These are phyloP conservation scores for Coemansia sp. DNA, from an alignment of 192 early-diverging fungal genomes.

Conservation along the genomic window DNA sequence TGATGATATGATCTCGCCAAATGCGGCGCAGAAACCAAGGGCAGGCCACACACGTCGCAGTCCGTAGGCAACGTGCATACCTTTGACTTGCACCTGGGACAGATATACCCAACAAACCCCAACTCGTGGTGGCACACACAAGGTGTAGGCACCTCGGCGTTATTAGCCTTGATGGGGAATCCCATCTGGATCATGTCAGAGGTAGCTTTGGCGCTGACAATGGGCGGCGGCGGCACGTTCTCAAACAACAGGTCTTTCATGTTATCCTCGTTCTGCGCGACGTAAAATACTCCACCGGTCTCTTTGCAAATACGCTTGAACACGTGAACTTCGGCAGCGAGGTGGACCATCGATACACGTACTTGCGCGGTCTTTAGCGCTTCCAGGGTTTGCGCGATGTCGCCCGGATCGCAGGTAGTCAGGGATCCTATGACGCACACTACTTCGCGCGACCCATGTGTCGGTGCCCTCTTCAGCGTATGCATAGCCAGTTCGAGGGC, in stretches of 20 bases:
- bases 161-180: conserved; percentile 64
- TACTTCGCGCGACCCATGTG: conserved; percentile 87
- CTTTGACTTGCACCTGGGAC: conserved; percentile 79
- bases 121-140: conserved; percentile 82
- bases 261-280: conserved; percentile 81
- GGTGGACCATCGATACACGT: conserved; percentile 82
- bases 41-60: conserved; percentile 87
- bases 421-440: conserved; percentile 85
- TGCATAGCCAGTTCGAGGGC: conserved; percentile 81
- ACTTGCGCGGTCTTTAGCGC: conserved; percentile 67
- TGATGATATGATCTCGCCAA: conserved; percentile 93
- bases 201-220: conserved; percentile 55
- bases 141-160: conserved; percentile 42
- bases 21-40: conserved; percentile 86
- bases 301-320: conserved; percentile 70
- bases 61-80: conserved; percentile 90
- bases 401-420: conserved; percentile 91
- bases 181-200: conserved; percentile 88
- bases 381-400: conserved; percentile 82
- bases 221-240: conserved; percentile 83
- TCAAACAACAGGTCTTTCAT: conserved; percentile 84
- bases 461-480: conserved; percentile 77
- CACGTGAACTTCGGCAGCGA: conserved; percentile 89
- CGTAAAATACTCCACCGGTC: conserved; percentile 82
- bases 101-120: conserved; percentile 74